A percentile compares a stretch with the other conserved stretches of the same genome.
Conservation (phyloP, 2,329 filamentous ascomycete species). For the Botrytis squamosa region DNA sequence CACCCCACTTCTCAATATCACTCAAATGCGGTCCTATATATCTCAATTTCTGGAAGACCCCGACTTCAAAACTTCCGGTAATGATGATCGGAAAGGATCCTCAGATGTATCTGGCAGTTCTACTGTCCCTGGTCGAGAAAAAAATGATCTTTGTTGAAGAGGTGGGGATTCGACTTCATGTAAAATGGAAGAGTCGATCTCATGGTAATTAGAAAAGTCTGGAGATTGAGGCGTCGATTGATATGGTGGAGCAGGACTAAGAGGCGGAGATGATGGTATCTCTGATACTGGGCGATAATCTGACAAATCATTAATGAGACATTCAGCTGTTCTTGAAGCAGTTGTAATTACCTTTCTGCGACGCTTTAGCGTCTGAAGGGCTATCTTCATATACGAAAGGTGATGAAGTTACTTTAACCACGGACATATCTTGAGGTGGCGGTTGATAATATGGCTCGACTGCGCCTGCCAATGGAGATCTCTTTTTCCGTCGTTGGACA, state of each 20-base stretch:
- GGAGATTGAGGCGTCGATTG: conserved; percentile 8
- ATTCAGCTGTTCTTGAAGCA: background rate
- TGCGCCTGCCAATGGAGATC: background rate
- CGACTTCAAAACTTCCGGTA: background rate
- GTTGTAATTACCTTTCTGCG: background rate
- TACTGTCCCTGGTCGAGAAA: background rate
- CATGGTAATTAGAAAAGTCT: background rate
- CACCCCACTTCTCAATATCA: background rate
- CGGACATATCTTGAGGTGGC: background rate
- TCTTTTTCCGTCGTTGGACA: background rate
- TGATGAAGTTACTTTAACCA: background rate
- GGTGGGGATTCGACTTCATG: conserved; percentile 9
- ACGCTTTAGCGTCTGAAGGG: background rate
- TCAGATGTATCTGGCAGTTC: conserved; percentile 10
- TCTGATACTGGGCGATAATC: background rate
- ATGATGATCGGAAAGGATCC: background rate
- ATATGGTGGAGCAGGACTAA: conserved; percentile 18
- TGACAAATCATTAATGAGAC: background rate
- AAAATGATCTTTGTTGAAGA: background rate
- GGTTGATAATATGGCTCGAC: background rate
- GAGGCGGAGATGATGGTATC: background rate
- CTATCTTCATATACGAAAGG: background rate
- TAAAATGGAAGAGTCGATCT: conserved; percentile 8
- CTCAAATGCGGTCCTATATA: no score
- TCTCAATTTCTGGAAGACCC: background rate